Percentiles rank a stretch among this genome's conserved stretches.
Evolutionary conservation across 1,284 basidiomycete genomes (phyloP).

Genomic region (Cerrena zonata): DNA sequence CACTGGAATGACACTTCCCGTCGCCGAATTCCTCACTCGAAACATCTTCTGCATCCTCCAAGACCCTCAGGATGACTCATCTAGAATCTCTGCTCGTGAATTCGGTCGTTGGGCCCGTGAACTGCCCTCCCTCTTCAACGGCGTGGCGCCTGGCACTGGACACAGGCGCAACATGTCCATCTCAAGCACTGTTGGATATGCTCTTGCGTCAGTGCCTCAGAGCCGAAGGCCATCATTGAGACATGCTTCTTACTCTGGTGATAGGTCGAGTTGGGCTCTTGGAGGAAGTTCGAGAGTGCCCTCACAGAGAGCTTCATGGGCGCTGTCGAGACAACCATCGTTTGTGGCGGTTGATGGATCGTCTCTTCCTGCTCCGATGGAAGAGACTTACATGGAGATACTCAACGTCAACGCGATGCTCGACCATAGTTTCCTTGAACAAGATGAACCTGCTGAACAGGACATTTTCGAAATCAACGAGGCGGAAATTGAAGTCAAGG

Average conservation of each 20-base stretch:
- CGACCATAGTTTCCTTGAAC: constrained; percentile 45
- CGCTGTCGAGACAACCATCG: constrained; percentile 40
- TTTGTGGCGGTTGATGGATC: constrained; percentile 22
- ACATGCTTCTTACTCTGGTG: constrained; percentile 23
- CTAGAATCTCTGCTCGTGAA: constrained; percentile 72
- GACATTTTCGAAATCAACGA: no score
- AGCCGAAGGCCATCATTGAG: constrained; percentile 66
- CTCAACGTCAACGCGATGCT: constrained; percentile 17
- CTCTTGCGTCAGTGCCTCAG: constrained; percentile 56
- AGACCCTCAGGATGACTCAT: constrained; percentile 46
- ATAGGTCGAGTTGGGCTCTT: constrained; percentile 37
- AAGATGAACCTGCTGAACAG: constrained; percentile 32
- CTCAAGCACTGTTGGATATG: constrained; percentile 56
- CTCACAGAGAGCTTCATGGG: constrained; percentile 47
- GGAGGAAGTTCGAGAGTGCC: constrained; percentile 12
- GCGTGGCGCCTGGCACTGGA: constrained; percentile 15
- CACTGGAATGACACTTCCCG: constrained; percentile 82
- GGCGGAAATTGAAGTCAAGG: constrained; percentile 31
- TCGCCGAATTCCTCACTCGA: constrained; percentile 82
- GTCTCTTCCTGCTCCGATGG: constrained; percentile 50
- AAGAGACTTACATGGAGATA: constrained; percentile 26
- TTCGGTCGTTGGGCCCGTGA: constrained; percentile 85
- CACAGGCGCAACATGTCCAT: constrained; percentile 50
- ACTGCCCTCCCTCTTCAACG: constrained; percentile 64
- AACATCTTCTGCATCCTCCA: constrained; percentile 83